phyloP scores from a whole-genome alignment of 2,329 filamentous ascomycete genomes.

The Pseudogymnoascus sp. region DNA sequence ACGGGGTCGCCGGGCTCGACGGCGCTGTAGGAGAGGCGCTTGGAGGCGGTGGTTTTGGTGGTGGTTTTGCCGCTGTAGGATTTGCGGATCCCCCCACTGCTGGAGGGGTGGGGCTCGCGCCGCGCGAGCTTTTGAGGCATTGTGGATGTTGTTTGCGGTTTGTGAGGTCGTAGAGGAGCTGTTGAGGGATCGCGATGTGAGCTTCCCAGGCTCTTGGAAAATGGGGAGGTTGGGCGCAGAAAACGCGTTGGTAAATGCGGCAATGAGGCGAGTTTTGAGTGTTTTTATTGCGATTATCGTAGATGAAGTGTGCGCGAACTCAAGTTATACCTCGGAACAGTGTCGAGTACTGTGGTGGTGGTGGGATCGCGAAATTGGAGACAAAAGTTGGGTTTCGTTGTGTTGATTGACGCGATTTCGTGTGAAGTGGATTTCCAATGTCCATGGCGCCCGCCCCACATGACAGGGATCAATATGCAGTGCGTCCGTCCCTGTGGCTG shows the following conservation, averaged over 20 bases:
- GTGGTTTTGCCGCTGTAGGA: background rate
- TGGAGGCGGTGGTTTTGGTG: background rate
- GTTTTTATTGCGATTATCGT: background rate
- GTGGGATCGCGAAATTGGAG: background rate
- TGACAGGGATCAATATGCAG: background rate
- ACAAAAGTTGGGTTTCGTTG: background rate
- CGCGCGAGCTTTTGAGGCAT: background rate
- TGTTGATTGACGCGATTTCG: constrained; percentile 6
- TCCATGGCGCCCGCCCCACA: background rate
- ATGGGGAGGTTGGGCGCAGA: background rate
- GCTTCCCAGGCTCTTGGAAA: background rate
- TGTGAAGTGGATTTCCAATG: background rate
- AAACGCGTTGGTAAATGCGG: background rate
- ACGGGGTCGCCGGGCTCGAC: constrained; percentile 57
- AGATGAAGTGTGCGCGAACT: background rate
- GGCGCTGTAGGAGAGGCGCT: background rate
- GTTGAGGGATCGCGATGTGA: background rate
- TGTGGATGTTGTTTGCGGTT: background rate
- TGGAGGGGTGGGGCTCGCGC: background rate
- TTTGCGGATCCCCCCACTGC: background rate
- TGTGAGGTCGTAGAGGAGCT: background rate
- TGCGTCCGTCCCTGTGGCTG: background rate
- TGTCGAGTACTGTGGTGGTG: background rate
- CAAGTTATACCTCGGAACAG: background rate
- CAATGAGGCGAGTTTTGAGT: background rate